Conservation (phyloP, 768 basidiomycete species). For the Zangia roseola region DNA sequence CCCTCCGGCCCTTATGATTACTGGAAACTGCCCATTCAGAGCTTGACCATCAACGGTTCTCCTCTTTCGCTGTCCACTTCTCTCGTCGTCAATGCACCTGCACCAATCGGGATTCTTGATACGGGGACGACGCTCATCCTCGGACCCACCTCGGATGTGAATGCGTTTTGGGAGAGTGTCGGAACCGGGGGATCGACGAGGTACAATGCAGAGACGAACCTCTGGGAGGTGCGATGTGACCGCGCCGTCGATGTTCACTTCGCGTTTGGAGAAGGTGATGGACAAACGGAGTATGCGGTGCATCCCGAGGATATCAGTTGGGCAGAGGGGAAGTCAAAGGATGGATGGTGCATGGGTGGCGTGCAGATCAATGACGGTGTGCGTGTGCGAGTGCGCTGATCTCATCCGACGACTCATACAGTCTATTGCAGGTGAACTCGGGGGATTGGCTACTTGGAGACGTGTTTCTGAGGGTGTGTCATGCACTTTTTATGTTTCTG, state of each 20-base stretch:
- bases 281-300: conserved; percentile 39
- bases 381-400: conserved; percentile 7
- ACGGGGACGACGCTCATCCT: conserved; percentile 60
- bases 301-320: conserved; percentile 55
- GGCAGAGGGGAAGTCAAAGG: conserved; percentile 38
- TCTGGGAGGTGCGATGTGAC: conserved; percentile 54
- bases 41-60: conserved; percentile 44
- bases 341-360: conserved; percentile 57
- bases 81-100: conserved; percentile 38
- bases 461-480: conserved; percentile 50
- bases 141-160: conserved; percentile 52
- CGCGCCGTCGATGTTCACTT: conserved; percentile 46
- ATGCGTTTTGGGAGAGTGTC: conserved; percentile 49
- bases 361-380: conserved; percentile 54
- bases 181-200: conserved; percentile 39
- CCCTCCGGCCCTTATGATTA: conserved; percentile 43
- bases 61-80: conserved; percentile 44
- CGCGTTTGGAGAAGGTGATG: conserved; percentile 39
- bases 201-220: conserved; percentile 33
- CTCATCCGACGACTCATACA: conserved; percentile 1
- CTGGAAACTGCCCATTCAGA: conserved; percentile 54
- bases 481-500: background rate
- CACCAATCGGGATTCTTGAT: conserved; percentile 58
- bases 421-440: conserved; percentile 40
- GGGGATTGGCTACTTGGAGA: conserved; percentile 66